Evolutionary conservation across 805 yeast species (phyloP), one percentile per base, ranked within the genome.

Genomic region (Deakozyma indianensis): DNA sequence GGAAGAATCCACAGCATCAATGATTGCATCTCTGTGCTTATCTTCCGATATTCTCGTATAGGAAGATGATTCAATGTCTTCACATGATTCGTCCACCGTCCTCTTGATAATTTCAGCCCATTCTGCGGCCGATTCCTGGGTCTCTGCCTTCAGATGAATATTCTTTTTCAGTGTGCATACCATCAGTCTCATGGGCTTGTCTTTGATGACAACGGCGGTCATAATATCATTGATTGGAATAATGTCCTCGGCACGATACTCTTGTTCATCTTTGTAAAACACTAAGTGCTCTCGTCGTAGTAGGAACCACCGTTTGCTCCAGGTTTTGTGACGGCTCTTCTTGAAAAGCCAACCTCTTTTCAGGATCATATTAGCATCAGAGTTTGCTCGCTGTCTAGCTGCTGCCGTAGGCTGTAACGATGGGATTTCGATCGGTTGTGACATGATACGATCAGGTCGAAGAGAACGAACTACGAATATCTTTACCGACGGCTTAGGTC

Each of bases 281-380:
- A 62, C 48, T 22, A 62, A 51, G 45, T 55, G 62, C 27, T 51
- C 46, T 3, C 53, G 56, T n/a, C 66, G 49, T 11, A 62, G 51
- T 4, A 62, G 66, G 27, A 59, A 60, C 66, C 66, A 62, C n/a
- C 60, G 54, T 16, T 58, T 48, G 38, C 47, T 52, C 66, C 65
- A 62, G 20, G 49, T 50, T 49, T 51, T 7, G 18, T 32, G 38
- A 7, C 38, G 11, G 18, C 18, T 32, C 18, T 32, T 32, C 18
- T 32, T 32, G 18, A 14, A 32, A n/a, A 32, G 38, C 38, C 38
- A 32, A 5, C 38, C 38, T 20, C 16, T 32, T 32, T 32, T 32
- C 18, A 32, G 18, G 18, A 32, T 32, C 38, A 9, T 25, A 25
- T 25, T 25, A 25, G 28, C 14, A 14, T 25, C 28, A 7, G 28